Base-by-base conservation (phyloP, 805 yeast genomes). In the Blastobotrys parvus region DNA sequence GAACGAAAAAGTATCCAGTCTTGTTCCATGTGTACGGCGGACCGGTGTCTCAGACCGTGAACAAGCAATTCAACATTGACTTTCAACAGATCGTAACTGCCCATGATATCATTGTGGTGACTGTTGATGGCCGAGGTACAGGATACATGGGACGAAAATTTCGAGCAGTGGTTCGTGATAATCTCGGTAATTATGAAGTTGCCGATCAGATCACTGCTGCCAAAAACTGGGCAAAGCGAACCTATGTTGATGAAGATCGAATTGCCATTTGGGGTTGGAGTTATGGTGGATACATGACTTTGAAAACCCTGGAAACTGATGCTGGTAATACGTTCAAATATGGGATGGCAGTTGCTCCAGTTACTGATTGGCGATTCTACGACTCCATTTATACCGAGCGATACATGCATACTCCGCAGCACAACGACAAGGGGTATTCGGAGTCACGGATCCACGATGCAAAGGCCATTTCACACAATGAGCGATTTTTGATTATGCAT, bases 211-310 rank as follows among this genome's bases (percentile, higher is more conserved):
- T 92, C 31, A 65, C 77, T 0, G 95, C 94, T 3, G 98, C 94
- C 2, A 75, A 77, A 50, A 49, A 70, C 1, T 90, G 92, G 82
- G 70, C 76, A 2, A 38, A 63, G 3, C 75, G 73, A 52, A 46
- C 69, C 2, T 90, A 81, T 56, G 82, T 92, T 34, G 84, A 89
- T 58, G 61, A 67, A 19, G 65, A 71, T 3, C 73, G 76, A 47
- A 78, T 86, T 10, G 94, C 95, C 0, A 76, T 90, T 43, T 92
- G 97, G 90, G 98, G 98, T 6, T 92, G 98, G 98, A 84, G 95
- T 18, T 92, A 90, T 59, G 98, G 98, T 38, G 98, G 97, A 0
- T 92, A 77, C 59, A 74, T 87, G 71, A 88, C 98, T 0, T 71
- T 92, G 53, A 92, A 89, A 63, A 82, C 94, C 0, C 66, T 92